These are phyloP conservation scores for Plectosphaerella plurivora DNA, from an alignment of 2,329 filamentous ascomycete genomes.

Conservation along the genomic window DNA sequence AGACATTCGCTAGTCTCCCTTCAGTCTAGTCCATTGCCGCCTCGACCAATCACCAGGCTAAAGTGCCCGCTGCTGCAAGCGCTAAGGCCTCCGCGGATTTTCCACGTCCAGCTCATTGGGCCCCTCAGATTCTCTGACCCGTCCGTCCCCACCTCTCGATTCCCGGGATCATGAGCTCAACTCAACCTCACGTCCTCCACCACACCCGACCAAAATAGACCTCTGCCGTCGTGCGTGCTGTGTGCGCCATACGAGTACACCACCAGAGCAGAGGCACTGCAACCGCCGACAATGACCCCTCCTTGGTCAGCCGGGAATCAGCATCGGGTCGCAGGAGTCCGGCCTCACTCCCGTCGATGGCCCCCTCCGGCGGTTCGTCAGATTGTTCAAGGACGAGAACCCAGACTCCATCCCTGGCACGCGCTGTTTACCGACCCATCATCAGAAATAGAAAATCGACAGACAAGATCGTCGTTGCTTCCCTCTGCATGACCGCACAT, in stretches of 20 bases:
- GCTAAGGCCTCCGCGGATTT: conserved; percentile 14
- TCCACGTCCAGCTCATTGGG: conserved; percentile 15
- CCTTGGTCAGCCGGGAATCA: background rate
- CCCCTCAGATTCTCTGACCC: conserved; percentile 13
- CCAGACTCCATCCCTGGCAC: no score
- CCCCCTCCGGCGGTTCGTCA: background rate
- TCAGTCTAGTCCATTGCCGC: conserved; percentile 25
- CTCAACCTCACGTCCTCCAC: no score
- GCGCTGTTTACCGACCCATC: background rate
- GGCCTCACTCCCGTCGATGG: background rate
- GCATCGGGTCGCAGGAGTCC: background rate
- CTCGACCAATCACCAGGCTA: conserved; percentile 26
- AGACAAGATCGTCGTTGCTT: background rate
- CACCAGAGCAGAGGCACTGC: background rate
- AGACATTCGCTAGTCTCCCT: conserved; percentile 22
- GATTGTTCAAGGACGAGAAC: background rate
- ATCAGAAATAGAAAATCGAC: background rate
- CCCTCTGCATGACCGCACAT: background rate
- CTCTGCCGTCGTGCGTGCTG: background rate
- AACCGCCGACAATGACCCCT: background rate
- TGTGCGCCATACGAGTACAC: background rate
- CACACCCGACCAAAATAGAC: background rate
- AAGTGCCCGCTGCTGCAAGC: conserved; percentile 20
- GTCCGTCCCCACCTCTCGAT: background rate
- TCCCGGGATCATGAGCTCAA: background rate